Evolutionary conservation across 2,329 filamentous ascomycete genomes (phyloP), one percentile per base, ranked within the genome.

Genomic region (Pyricularia sp.): DNA sequence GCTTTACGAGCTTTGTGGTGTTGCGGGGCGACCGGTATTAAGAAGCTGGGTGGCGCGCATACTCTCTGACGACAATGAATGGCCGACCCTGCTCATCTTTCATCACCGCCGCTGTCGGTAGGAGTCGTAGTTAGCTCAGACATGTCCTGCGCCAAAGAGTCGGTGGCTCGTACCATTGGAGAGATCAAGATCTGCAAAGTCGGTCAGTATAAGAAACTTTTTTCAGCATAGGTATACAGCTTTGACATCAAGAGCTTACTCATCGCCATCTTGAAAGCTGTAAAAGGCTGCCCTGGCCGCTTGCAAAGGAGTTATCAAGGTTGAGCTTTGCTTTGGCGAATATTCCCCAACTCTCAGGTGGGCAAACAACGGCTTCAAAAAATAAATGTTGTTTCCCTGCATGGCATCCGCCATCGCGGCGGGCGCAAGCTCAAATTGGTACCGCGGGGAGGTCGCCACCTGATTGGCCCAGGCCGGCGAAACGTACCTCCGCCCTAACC

Each of bases 21-120:
- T 12, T 36, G 64, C 64, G 14, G 33, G 68, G 59, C 20, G 67
- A 67, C 65, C 64, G 50, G 59, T 65, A 58, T 55, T 61, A 59
- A 59, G 64, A 67, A 26, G 23, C 30, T 17, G 9, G 42, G 20
- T 33, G 31, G 31, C n/a, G 12, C 70, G 87, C 92, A 75, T 86
- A 97, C 93, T 99, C 95, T 90, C 95, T 88, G 75, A 99, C 95
- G 72, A 99, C 90, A 78, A 99, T 99, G 81, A 99, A 99, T 58
- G 95, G 95, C 78, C 95, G 89, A 71, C 95, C 95, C 80, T 95
- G 90, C 83, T 99, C 95, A 86, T 99, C 95, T 85, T 97, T 97
- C 85, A 97, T 88, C 80, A 99, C 82, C 78, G 85, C 78, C 77
- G 88, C 88, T 90, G 70, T 50, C 58, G 70, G 68, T 68, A 64